These are phyloP conservation scores for Oryza australiensis DNA, from an alignment of 176 grass and related monocot genomes.

Conservation along the genomic window DNA sequence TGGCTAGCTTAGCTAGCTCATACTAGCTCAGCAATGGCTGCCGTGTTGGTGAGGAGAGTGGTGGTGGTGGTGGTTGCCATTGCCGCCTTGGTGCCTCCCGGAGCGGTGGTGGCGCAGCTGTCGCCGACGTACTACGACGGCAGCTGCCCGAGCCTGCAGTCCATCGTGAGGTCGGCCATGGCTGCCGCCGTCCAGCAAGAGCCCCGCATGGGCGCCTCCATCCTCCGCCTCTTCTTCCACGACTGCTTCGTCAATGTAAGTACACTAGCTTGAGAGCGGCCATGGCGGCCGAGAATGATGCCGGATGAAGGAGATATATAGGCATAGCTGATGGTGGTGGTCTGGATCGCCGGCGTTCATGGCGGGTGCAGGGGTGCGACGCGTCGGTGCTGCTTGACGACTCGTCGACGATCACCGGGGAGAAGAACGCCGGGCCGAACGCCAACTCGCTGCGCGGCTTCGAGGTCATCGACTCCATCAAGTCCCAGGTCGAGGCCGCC, in stretches of 20 bases:
- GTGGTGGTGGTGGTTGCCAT: not conserved
- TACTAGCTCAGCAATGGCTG: constrained; percentile 3
- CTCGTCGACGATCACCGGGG: constrained; percentile 62
- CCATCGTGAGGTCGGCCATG: constrained; percentile 65
- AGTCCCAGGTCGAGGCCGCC: constrained; percentile 52
- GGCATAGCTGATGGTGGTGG: not conserved
- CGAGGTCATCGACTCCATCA: constrained; percentile 85
- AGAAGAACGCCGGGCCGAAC: constrained; percentile 83
- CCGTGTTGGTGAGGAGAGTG: not conserved
- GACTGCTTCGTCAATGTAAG: constrained; percentile 93
- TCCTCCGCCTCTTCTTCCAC: constrained; percentile 96
- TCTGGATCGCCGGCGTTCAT: not conserved
- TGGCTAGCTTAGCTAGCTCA: not conserved
- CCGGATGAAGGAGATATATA: too few relatives aligned
- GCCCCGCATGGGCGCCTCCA: constrained; percentile 66
- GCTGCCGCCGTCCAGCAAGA: constrained; percentile 45
- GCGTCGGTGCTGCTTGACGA: constrained; percentile 83
- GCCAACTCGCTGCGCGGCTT: constrained; percentile 75
- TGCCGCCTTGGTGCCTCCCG: not conserved
- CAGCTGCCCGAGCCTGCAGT: constrained; percentile 49
- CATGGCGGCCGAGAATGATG: too few relatives aligned
- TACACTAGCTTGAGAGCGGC: not conserved
- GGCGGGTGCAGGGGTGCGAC: constrained; percentile 61
- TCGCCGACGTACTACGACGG: constrained; percentile 56
- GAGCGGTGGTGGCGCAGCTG: constrained; percentile 51